These are phyloP conservation scores for Elymus sibiricus DNA, from an alignment of 176 grass and related monocot species.

Conservation along the genomic window DNA sequence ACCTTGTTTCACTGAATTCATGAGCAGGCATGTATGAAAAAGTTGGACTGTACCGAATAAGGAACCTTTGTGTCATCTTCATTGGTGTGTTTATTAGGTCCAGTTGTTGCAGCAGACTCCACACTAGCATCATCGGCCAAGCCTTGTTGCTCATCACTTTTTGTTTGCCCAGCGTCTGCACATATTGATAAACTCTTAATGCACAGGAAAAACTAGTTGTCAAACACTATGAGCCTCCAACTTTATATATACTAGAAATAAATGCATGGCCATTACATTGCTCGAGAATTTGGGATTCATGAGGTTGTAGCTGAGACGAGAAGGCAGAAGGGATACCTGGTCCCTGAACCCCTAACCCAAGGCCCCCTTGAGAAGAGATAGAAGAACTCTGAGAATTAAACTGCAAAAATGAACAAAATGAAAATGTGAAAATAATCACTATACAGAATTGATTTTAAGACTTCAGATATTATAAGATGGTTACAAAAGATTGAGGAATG, in stretches of 20 bases:
- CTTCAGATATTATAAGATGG: not conserved
- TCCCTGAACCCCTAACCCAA: constrained; percentile 61
- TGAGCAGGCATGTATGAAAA: not conserved
- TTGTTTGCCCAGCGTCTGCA: constrained; percentile 60
- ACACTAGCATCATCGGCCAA: constrained; percentile 57
- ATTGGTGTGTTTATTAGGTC: constrained; percentile 58
- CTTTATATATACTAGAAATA: constrained; percentile 21
- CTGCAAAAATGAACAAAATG: constrained; percentile 48
- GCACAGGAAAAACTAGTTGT: not conserved
- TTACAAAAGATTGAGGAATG: not conserved
- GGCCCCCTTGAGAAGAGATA: constrained; percentile 57
- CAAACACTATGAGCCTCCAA: constrained; percentile 15
- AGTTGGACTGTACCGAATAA: constrained; percentile 46
- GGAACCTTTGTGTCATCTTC: constrained; percentile 73
- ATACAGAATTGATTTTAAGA: not conserved
- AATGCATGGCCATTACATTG: constrained; percentile 15
- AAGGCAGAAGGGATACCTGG: constrained; percentile 55
- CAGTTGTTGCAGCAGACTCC: constrained; percentile 47
- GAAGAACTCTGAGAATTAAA: constrained; percentile 77
- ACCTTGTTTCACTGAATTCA: constrained; percentile 6
- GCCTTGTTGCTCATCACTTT: constrained; percentile 58
- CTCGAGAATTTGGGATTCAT: constrained; percentile 22
- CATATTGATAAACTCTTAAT: constrained; percentile 31
- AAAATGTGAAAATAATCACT: not conserved
- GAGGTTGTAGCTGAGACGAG: constrained; percentile 14